Evolutionary conservation across 805 yeast species (phyloP).

Genomic region (Lachancea sp.): DNA sequence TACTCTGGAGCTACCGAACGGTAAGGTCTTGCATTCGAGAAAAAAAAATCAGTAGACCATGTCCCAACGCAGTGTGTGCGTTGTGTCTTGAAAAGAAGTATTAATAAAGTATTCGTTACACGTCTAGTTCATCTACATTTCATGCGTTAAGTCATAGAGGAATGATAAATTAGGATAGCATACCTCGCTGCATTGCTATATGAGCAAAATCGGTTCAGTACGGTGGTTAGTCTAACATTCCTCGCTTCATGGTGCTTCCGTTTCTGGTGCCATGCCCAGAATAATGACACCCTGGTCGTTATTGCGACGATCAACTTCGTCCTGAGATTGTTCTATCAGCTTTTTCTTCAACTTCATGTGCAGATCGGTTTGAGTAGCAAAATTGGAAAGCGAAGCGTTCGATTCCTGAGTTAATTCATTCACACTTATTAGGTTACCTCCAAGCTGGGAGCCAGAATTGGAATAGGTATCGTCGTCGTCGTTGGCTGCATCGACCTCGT

Average conservation of each 20-base stretch:
- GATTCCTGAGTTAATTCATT: constrained; percentile 18
- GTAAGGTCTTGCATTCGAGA: constrained; percentile 48
- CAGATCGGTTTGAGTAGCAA: constrained; percentile 26
- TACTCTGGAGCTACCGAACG: constrained; percentile 51
- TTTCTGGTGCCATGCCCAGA: constrained; percentile 26
- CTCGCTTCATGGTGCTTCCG: not conserved
- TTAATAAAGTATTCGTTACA: constrained; percentile 6
- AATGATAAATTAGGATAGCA: not conserved
- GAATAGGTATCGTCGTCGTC: constrained; percentile 2
- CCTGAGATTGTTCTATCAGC: constrained; percentile 22
- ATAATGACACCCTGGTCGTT: constrained; percentile 30
- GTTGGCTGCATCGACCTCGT: not conserved
- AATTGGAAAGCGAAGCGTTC: constrained; percentile 2
- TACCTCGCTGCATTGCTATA: no score
- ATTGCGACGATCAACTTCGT: constrained; percentile 25
- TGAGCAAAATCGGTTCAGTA: no score
- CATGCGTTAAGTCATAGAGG: constrained; percentile 9
- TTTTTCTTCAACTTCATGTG: constrained; percentile 27
- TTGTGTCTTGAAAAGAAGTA: not conserved
- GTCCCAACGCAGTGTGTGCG: not conserved
- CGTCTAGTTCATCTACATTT: constrained; percentile 8
- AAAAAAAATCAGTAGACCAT: constrained; percentile 7
- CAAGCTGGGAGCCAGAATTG: constrained; percentile 3
- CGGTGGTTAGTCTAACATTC: no score
- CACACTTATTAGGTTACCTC: constrained; percentile 17